Base-by-base conservation (phyloP, 116 monocot genomes). In the Dioscorea cayenensis region DNA sequence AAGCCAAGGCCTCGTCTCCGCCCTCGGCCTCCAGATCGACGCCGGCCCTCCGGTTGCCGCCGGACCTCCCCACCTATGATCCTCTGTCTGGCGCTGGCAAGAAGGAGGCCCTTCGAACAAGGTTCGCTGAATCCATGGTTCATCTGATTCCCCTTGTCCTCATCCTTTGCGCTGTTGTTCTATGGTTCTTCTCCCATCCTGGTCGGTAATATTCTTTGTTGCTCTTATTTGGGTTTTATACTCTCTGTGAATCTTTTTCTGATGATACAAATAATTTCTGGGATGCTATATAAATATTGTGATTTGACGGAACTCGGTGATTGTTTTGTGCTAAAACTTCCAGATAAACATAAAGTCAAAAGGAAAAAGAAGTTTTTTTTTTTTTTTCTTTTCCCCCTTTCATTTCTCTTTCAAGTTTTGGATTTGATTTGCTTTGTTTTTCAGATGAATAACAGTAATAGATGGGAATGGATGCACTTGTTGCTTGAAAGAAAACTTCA, bases 171-270 rank as follows among this genome's bases (percentile, higher is more conserved):
- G 73, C 55, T 51, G 9, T 71, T 23, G 25, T 77, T 50, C 81
- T 81, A 43, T 81, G 77, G 81, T 68, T 77, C 60, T 76, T 81
- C 64, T 81, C 81, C 27, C 35, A 55, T 59, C 64, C 79, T 48
- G 79, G 74, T 73, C 63, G 19, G 36, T 66, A 43, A 36, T 38
- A 7, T 2, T 65, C 27, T 32, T 65, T 13, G 12, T 13, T 66
- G 14, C 51, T 55, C 16, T 16, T 3, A 18, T n/a, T 55, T n/a
- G 55, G 16, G 55, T 18, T 55, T 55, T n/a, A 55, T 55, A 16
- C 55, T 55, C 55, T 16, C 0, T 55, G n/a, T 43, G 43, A 43
- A 43, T 32, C 32, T 32, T 32, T 32, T 32, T 32, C 32, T 32
- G 12, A 43, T 43, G 43, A 43, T 43, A 43, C 2, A 43, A 43